Conservation (phyloP, 495 filamentous ascomycete genomes). For the Penicillium alfredii region DNA sequence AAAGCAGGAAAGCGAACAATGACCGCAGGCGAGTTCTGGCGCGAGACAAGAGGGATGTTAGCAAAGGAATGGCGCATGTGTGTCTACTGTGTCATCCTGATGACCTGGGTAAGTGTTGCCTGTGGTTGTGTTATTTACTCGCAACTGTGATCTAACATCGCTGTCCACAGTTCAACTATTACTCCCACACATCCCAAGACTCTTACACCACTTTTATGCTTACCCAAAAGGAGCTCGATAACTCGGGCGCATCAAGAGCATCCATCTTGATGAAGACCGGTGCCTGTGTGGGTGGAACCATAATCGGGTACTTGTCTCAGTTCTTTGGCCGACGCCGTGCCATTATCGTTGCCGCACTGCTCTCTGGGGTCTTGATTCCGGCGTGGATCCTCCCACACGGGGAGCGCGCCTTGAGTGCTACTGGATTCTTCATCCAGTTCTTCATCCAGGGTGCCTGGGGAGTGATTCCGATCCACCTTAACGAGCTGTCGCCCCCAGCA, state of each 20-base stretch:
- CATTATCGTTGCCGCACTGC: conserved; percentile 54
- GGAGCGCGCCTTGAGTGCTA: conserved; percentile 53
- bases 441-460: conserved; percentile 76
- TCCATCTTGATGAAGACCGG: conserved; percentile 69
- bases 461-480: conserved; percentile 72
- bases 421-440: conserved; percentile 73
- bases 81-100: conserved; percentile 63
- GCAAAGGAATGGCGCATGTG: conserved; percentile 63
- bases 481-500: conserved; percentile 67
- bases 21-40: conserved; percentile 51
- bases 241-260: conserved; percentile 55
- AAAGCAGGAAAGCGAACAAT: conserved; percentile 43
- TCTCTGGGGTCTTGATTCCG: conserved; percentile 56
- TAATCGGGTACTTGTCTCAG: conserved; percentile 65
- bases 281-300: conserved; percentile 66
- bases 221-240: conserved; percentile 57
- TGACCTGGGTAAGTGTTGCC: conserved; percentile 55
- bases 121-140: background rate
- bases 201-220: conserved; percentile 73
- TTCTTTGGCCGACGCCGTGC: conserved; percentile 63
- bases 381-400: conserved; percentile 63
- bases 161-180: conserved; percentile 41
- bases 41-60: conserved; percentile 57
- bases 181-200: conserved; percentile 65
- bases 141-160: background rate